These are phyloP conservation scores for Kuraishia piskuri DNA, from an alignment of 805 yeast species.

Conservation along the genomic window DNA sequence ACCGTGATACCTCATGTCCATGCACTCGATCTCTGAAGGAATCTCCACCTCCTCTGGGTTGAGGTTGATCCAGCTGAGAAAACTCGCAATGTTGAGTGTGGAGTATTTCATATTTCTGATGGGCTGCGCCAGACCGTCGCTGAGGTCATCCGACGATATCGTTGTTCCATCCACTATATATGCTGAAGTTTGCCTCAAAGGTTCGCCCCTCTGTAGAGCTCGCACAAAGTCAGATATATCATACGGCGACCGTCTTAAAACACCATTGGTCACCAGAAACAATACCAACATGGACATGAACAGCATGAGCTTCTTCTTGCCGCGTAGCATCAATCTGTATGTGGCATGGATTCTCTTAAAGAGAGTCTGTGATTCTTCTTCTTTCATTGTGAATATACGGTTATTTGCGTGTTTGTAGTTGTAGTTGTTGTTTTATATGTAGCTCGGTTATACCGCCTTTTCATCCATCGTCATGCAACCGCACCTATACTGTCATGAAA, in stretches of 20 bases:
- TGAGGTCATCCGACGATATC: background rate
- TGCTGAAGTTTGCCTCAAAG: background rate
- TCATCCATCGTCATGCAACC: background rate
- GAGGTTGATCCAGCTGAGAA: background rate
- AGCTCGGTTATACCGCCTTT: background rate
- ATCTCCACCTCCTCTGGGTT: background rate
- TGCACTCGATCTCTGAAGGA: background rate
- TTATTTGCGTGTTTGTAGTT: background rate
- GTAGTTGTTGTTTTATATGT: too few relatives aligned
- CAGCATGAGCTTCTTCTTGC: background rate
- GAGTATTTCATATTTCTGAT: background rate
- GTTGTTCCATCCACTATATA: background rate
- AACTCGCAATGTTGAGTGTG: conserved; percentile 1
- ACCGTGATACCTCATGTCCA: conserved; percentile 1
- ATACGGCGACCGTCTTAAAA: background rate
- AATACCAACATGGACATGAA: background rate
- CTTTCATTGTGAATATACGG: background rate
- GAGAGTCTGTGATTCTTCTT: background rate
- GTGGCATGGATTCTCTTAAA: background rate
- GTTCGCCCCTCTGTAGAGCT: background rate
- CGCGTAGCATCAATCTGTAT: background rate
- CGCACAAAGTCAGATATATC: background rate
- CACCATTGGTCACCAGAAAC: background rate
- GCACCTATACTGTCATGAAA: too few relatives aligned
- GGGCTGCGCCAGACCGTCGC: background rate